Base-by-base conservation (phyloP, 306 rosid genomes). In the Cucurbita maxima region DNA sequence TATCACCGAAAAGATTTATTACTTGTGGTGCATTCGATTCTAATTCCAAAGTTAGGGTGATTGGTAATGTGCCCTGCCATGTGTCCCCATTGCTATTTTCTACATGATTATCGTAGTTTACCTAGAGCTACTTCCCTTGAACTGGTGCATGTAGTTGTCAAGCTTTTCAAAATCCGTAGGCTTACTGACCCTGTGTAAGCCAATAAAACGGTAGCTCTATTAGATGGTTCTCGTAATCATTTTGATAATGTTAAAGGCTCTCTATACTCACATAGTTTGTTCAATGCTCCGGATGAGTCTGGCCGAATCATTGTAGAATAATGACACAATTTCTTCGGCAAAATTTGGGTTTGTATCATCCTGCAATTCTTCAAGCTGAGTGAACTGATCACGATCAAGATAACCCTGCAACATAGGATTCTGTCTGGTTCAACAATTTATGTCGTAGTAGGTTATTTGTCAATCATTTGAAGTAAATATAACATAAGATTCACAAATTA, bases 91-190 rank as follows among this genome's bases (percentile, higher is more conserved):
- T 55, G 63, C 60, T 41, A 55, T 8, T 51, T 61, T 64, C 18
- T 34, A 52, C 34, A 7, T 15, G 60, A 34, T 15, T 36, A 37
- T 34, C 5, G 38, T 4, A 40, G 9, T 68, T 74, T 72, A 90
- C 96, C 96, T 87, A 58, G 96, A 81, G 89, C 79, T 76, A 48
- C 96, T 90, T 6, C 96, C 96, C 86, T 81, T 86, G 83, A 90
- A 88, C 72, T 90, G 95, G 82, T 87, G 96, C 95, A 90, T 82
- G 82, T 58, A 76, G 79, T 81, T 76, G 8, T 87, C 95, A 50
- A 88, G 88, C 79, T 74, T 85, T 47, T 75, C 11, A 59, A 88
- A 90, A 72, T 87, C 83, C 12, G 74, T 36, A 3, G 88, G 90
- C 38, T 44, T 70, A 45, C 73, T 81, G 50, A 30, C 76, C 84